phyloP scores from a whole-genome alignment of 768 basidiomycete genomes.

The Hydnum rufescens region DNA sequence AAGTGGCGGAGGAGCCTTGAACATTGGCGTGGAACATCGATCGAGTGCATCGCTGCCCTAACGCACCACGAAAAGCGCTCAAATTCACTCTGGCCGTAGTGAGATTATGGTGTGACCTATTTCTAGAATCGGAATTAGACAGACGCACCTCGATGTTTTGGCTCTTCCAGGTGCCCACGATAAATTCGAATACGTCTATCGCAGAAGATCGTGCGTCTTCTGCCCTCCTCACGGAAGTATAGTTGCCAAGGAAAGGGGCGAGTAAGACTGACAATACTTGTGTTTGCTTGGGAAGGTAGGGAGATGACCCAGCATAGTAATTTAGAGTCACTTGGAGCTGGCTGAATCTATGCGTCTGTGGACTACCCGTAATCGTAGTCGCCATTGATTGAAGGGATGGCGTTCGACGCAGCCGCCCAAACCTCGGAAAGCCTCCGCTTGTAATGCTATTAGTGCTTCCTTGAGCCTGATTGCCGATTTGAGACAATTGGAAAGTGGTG shows the following conservation, averaged over 20 bases:
- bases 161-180: conserved; percentile 35
- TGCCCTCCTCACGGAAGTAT: conserved; percentile 6
- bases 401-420: background rate
- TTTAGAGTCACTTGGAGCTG: conserved; percentile 19
- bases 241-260: conserved; percentile 19
- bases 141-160: conserved; percentile 32
- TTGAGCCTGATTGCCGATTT: background rate
- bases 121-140: background rate
- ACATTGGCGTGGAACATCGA: background rate
- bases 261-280: conserved; percentile 40
- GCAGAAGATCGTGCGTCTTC: conserved; percentile 38
- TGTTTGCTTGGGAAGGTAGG: conserved; percentile 25
- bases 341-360: background rate
- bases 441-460: background rate
- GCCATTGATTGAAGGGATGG: background rate
- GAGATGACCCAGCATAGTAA: conserved; percentile 16
- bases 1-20: background rate
- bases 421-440: background rate
- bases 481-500: too few species aligned
- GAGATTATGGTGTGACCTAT: conserved; percentile 1
- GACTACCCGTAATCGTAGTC: background rate
- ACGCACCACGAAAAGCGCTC: conserved; percentile 56
- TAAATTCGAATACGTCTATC: conserved; percentile 40
- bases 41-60: conserved; percentile 30
- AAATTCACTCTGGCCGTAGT: conserved; percentile 21